Conservation (phyloP, 768 basidiomycete species). For the Psilocybe cyanescens region DNA sequence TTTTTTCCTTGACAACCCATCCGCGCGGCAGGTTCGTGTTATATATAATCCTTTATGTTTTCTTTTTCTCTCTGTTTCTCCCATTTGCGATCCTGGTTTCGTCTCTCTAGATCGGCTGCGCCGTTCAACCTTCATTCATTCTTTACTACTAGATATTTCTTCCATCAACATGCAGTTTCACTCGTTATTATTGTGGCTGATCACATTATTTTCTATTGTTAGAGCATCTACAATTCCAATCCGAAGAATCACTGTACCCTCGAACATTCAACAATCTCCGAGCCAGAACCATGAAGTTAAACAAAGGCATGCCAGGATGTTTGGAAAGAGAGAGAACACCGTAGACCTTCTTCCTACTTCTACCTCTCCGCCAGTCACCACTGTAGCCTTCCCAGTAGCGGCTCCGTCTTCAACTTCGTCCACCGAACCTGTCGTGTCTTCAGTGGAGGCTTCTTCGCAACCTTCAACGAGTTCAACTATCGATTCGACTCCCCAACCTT, state of each 20-base stretch:
- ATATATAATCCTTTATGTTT: neutral
- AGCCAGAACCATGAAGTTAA: neutral
- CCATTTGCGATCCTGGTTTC: neutral
- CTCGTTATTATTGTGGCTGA: neutral
- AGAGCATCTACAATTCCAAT: constrained; percentile 26
- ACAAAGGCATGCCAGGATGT: constrained; percentile 12
- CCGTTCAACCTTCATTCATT: neutral
- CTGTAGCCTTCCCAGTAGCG: neutral
- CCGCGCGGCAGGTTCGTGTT: neutral
- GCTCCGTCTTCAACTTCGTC: neutral
- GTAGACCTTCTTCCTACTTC: neutral
- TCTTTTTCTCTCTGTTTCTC: neutral
- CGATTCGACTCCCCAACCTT: neutral
- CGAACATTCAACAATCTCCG: constrained; percentile 6
- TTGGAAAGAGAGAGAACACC: constrained; percentile 10
- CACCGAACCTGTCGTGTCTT: too few relatives aligned
- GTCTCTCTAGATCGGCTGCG: neutral
- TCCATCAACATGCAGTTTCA: neutral
- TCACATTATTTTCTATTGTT: constrained; percentile 19
- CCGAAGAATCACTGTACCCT: constrained; percentile 17
- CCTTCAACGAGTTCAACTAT: neutral
- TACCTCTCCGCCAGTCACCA: constrained; percentile 1
- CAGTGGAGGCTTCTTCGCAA: neutral
- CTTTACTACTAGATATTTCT: neutral
- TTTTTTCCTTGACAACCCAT: neutral